Evolutionary conservation across 768 basidiomycete genomes (phyloP).

Genomic region (Podaxis sp.): DNA sequence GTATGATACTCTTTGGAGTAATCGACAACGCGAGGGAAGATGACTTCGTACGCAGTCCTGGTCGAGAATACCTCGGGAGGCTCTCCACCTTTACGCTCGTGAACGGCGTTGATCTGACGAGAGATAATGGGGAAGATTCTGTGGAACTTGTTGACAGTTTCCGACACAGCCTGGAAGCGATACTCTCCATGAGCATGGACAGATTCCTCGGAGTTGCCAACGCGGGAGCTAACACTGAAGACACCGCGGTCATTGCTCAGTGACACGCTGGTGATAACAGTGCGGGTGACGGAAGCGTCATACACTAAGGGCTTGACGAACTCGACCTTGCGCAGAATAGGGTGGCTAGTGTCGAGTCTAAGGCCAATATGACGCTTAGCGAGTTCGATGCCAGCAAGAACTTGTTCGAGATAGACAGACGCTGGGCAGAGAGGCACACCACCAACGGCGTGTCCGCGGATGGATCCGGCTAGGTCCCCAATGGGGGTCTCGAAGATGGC

Average conservation of each 20-base stretch:
- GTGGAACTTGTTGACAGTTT: conserved; percentile 35
- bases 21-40: conserved; percentile 68
- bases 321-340: conserved; percentile 31
- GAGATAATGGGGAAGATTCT: conserved; percentile 32
- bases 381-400: conserved; percentile 38
- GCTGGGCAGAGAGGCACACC: conserved; percentile 61
- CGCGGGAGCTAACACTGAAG: conserved; percentile 47
- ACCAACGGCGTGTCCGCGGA: conserved; percentile 57
- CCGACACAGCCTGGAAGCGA: conserved; percentile 30
- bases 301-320: conserved; percentile 57
- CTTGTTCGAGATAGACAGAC: conserved; percentile 50
- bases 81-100: conserved; percentile 22
- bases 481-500: conserved; percentile 59
- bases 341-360: background rate
- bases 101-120: conserved; percentile 31
- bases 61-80: conserved; percentile 46
- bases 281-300: conserved; percentile 12
- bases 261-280: conserved; percentile 23
- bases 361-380: conserved; percentile 7
- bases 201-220: conserved; percentile 27
- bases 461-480: conserved; percentile 38
- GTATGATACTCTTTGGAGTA: conserved; percentile 61
- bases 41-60: conserved; percentile 59
- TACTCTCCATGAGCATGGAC: conserved; percentile 49
- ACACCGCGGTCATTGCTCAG: conserved; percentile 36